Evolutionary conservation across 202 grass and related monocot genomes (phyloP), one percentile per base, ranked within the genome.

Genomic region (Zizania palustris): DNA sequence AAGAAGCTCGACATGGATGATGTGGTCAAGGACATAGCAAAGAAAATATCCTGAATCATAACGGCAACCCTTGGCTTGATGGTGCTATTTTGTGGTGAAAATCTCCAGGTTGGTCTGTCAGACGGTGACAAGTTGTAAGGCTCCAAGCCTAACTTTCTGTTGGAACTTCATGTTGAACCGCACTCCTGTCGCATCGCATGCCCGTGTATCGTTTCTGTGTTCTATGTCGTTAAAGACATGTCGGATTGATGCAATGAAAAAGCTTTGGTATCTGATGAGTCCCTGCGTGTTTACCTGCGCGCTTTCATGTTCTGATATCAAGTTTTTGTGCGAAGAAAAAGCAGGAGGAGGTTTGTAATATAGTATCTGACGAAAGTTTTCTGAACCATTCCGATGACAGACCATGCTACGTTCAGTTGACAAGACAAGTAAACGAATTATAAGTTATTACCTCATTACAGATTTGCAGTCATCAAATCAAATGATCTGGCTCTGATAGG

Each of bases 1-100:
- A 92, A 76, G 77, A 81, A 88, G 10, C 91, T 97, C 0, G 86
- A 91, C 63, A 97, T 97, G 93, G 84, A 97, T 63, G 60, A 88
- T 67, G 83, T 97, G 6, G 84, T 93, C 69, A 35, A 86, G 78
- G 93, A 93, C 60, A 90, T 93, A 5, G 77, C 74, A 39, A 91
- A 93, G 55, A 90, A 91, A 67, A 81, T 93, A 16, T 60, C 56
- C 5, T 93, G 60, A 89, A 43, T 50, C 53, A 40, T n/a, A 74
- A 10, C 19, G 9, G 33, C 33, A 53, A 41, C 34, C 50, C 5
- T 11, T 80, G 12, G 39, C 69, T 12, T 13, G 16, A 48, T 65
- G 59, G 16, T 9, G 37, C 22, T 45, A 22, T 81, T 46, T 58
- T 86, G 65, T 69, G 54, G 15, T 82, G 12, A 16, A 45, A 20